Base-by-base conservation (phyloP, 2,329 filamentous ascomycete genomes). In the Chaetomiaceae sp. region DNA sequence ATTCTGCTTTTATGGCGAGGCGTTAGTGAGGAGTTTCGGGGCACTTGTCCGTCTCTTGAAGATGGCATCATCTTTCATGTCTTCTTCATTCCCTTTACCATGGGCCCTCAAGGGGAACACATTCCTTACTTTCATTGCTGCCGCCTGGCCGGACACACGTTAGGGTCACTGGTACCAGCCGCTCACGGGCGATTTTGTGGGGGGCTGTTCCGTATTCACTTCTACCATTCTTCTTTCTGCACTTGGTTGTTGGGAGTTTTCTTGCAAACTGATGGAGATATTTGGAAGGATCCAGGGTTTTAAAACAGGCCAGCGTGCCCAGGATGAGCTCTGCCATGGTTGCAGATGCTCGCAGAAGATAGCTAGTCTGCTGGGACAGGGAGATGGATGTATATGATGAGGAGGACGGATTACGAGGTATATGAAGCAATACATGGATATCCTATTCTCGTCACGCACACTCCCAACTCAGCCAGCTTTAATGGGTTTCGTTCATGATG, bases 311-410 rank as follows among this genome's bases (percentile, higher is more conserved):
- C 17, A 22, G 17, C 12, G 12, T 7, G 6, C 12, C 17, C 29
- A 34, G 14, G 19, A 15, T n/a, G 17, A 23, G 6, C 31, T 36
- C 29, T 36, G 44, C 20, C 44, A 12, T 27, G n/a, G 22, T 5
- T n/a, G 15, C 22, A 47, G 33, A 36, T 20, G n/a, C 20, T 12
- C 19, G 31, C 33, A n/a, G 23, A n/a, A 31, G 15, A 47, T 47
- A 36, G 23, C 15, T 22, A 17, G 14, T 4, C 9, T 12, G n/a
- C 15, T 47, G 31, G 15, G 22, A 14, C 6, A 19, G 29, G 8
- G 33, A 37, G 44, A 22, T 15, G 44, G 46, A 47, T 20, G 39
- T 49, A 39, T 46, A 45, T 44, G 38, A 50, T 43, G 47, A 45
- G 22, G 27, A 8, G 39, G 12, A 51, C 43, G 39, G 39, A 37